A percentile compares a stretch with the other conserved stretches of the same genome.
These are phyloP conservation scores for Nevesoporus exiguus DNA, from an alignment of 768 basidiomycete genomes.

Conservation along the genomic window DNA sequence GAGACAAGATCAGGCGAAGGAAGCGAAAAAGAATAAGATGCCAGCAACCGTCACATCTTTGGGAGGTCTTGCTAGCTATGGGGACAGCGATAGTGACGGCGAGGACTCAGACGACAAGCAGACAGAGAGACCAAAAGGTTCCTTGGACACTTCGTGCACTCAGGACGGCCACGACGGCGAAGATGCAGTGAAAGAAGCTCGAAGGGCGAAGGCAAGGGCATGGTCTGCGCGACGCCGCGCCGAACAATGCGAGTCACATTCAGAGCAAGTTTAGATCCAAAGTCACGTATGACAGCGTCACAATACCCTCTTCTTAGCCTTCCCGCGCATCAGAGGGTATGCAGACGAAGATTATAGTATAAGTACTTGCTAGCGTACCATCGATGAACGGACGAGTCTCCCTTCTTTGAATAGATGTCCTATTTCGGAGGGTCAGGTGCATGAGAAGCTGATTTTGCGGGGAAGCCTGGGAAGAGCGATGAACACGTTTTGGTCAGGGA, in stretches of 20 bases:
- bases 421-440: too few relatives aligned
- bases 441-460: background rate
- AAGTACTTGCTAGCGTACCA: too few relatives aligned
- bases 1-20: conserved; percentile 26
- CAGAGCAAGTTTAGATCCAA: conserved; percentile 1
- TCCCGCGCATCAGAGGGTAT: too few relatives aligned
- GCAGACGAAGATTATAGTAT: too few relatives aligned
- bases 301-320: too few relatives aligned
- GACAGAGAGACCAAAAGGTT: background rate
- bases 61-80: conserved; percentile 59
- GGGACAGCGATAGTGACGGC: conserved; percentile 48
- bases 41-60: conserved; percentile 29
- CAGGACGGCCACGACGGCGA: background rate
- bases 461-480: conserved; percentile 2
- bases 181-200: conserved; percentile 38
- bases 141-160: background rate
- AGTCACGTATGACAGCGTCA: too few relatives aligned
- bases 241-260: conserved; percentile 4
- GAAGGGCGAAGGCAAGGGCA: conserved; percentile 53
- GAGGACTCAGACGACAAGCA: conserved; percentile 29
- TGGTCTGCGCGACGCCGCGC: conserved; percentile 54
- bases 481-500: background rate
- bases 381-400: too few relatives aligned
- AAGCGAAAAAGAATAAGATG: conserved; percentile 21
- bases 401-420: too few relatives aligned